phyloP scores from a whole-genome alignment of 176 grass and related monocot species.

The Juncus inflexus region DNA sequence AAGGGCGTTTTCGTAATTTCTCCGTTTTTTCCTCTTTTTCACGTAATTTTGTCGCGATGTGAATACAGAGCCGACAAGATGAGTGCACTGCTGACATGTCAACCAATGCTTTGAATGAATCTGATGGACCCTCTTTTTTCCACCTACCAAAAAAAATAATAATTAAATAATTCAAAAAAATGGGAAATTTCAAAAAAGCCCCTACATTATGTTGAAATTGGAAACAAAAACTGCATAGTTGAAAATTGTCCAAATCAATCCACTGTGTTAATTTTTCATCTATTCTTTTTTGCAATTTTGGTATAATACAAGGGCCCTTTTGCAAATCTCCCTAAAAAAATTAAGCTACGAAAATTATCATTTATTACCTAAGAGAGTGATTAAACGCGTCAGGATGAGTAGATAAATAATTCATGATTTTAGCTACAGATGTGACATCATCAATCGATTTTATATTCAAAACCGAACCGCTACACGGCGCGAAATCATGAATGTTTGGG shows the following conservation, averaged over 20 bases:
- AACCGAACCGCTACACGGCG: slow-evolving; percentile 63
- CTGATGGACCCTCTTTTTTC: slow-evolving; percentile 83
- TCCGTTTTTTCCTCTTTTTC: slow-evolving; percentile 58
- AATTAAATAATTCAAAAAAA: slow-evolving; percentile 23
- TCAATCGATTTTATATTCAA: slow-evolving; percentile 79
- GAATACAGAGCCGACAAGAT: slow-evolving; percentile 92
- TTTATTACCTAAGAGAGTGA: slow-evolving; percentile 66
- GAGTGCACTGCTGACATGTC: slow-evolving; percentile 94
- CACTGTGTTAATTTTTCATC: too few species aligned
- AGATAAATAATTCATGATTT: slow-evolving; percentile 69
- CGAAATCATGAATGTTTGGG: slow-evolving; percentile 93
- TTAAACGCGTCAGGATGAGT: slow-evolving; percentile 65
- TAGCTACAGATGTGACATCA: slow-evolving; percentile 65
- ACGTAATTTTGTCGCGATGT: slow-evolving; percentile 81
- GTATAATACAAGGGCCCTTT: too few species aligned
- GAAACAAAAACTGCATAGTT: too few species aligned
- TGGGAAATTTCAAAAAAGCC: background rate
- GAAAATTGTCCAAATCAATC: too few species aligned
- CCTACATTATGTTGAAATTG: background rate
- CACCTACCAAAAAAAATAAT: slow-evolving; percentile 55
- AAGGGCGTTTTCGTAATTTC: slow-evolving; percentile 67
- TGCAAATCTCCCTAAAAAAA: too few species aligned
- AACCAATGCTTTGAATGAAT: slow-evolving; percentile 94
- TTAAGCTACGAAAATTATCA: too few species aligned
- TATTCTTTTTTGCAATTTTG: too few species aligned